phyloP scores from a whole-genome alignment of 352 stramenopile species.

The Pythium sukuiense region DNA sequence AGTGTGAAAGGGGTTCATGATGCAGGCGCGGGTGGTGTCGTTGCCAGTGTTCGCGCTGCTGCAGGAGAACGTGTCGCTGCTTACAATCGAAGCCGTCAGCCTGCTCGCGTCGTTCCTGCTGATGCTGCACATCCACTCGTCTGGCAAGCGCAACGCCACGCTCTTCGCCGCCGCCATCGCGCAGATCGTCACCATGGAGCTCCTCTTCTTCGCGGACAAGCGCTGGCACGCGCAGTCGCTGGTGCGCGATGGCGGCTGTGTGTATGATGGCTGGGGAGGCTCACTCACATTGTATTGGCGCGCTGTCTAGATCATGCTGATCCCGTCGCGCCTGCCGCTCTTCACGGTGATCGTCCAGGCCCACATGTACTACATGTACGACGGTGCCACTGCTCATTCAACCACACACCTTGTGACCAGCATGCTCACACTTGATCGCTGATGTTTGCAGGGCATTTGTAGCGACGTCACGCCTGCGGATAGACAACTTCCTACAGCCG shows the following conservation, averaged over 20 bases:
- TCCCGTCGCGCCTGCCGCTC: constrained; percentile 38
- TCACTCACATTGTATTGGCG: not conserved
- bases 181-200: constrained; percentile 54
- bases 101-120: constrained; percentile 68
- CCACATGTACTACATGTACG: constrained; percentile 81
- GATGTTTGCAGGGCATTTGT: constrained; percentile 59
- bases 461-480: constrained; percentile 57
- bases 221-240: constrained; percentile 73
- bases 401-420: not conserved
- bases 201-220: constrained; percentile 62
- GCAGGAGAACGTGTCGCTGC: constrained; percentile 77
- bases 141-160: constrained; percentile 69
- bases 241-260: constrained; percentile 25
- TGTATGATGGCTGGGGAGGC: not conserved
- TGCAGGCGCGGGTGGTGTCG: constrained; percentile 53
- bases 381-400: not conserved
- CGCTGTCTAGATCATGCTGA: constrained; percentile 21
- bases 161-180: constrained; percentile 51
- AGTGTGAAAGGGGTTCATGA: constrained; percentile 15
- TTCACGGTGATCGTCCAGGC: constrained; percentile 69
- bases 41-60: constrained; percentile 67
- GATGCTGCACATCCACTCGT: constrained; percentile 76
- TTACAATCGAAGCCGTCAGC: constrained; percentile 55
- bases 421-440: not conserved
- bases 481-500: constrained; percentile 72